Evolutionary conservation across 371 early-diverging fungal genomes (phyloP).

Genomic region (Mortierella sp.): DNA sequence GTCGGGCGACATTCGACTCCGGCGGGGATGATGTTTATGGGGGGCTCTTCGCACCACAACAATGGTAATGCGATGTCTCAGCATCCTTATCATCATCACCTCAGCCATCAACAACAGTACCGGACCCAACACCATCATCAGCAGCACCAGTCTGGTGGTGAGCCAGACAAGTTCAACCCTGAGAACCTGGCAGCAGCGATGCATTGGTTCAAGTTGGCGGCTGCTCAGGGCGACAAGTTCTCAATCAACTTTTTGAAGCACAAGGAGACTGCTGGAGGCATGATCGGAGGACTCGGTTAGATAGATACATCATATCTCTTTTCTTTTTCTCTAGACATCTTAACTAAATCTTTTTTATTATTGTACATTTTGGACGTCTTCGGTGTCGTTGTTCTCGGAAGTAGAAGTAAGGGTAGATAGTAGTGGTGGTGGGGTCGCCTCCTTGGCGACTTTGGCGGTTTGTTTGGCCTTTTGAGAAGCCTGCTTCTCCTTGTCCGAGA

Average conservation of each 20-base stretch:
- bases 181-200: conserved; percentile 61
- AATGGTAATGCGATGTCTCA: background rate
- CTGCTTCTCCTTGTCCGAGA: conserved; percentile 73
- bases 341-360: background rate
- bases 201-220: conserved; percentile 61
- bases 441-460: conserved; percentile 4
- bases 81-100: conserved; percentile 6
- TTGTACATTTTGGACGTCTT: background rate
- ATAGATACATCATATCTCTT: background rate
- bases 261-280: conserved; percentile 51
- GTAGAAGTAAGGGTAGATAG: background rate
- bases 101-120: conserved; percentile 13
- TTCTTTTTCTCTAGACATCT: background rate
- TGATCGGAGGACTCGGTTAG: conserved; percentile 27
- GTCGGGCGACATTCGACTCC: conserved; percentile 23
- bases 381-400: background rate
- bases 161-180: conserved; percentile 59
- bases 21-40: background rate
- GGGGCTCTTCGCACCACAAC: conserved; percentile 1
- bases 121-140: conserved; percentile 16
- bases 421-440: background rate
- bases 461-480: conserved; percentile 45
- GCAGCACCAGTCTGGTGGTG: conserved; percentile 6
- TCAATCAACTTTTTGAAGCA: conserved; percentile 60
- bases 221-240: conserved; percentile 60